These are phyloP conservation scores for Hymenotorrendiella dingleyae DNA, from an alignment of 2,329 filamentous ascomycete genomes.

Conservation along the genomic window DNA sequence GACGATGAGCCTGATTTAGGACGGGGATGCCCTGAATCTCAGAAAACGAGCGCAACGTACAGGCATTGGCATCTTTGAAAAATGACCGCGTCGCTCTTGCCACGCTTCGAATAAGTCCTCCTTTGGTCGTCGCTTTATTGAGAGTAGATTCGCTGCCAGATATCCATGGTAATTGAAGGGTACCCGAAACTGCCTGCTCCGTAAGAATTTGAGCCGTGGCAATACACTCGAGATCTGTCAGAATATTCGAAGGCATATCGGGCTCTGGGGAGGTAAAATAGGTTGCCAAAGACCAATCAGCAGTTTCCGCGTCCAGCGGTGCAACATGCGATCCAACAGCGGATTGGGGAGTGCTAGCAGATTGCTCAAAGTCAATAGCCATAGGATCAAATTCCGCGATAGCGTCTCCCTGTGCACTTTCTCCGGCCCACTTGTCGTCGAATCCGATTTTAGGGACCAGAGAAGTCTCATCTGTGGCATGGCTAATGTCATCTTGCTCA, in stretches of 20 bases:
- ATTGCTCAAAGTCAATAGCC: constrained; percentile 24
- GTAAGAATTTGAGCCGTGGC: constrained; percentile 66
- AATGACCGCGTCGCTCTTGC: constrained; percentile 38
- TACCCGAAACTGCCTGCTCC: constrained; percentile 58
- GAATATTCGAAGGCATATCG: constrained; percentile 20
- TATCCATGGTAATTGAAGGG: constrained; percentile 26
- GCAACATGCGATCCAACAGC: constrained; percentile 22
- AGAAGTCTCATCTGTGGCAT: constrained; percentile 42
- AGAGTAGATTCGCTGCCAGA: constrained; percentile 2
- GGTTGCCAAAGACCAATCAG: constrained; percentile 40
- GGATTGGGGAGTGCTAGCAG: constrained; percentile 22
- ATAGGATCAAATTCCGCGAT: constrained; percentile 26
- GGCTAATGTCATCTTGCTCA: constrained; percentile 50
- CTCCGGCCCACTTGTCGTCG: constrained; percentile 28
- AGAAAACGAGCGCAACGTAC: constrained; percentile 43
- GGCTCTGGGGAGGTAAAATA: constrained; percentile 58
- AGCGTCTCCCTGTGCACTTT: constrained; percentile 24
- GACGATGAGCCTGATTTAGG: constrained; percentile 44
- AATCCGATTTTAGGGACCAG: constrained; percentile 41
- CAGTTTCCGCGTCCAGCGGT: constrained; percentile 28
- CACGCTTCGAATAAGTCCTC: constrained; percentile 37
- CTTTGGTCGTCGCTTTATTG: constrained; percentile 21
- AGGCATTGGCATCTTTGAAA: constrained; percentile 38
- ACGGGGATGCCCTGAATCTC: constrained; percentile 54
- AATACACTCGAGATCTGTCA: constrained; percentile 54